Evolutionary conservation across 164 flowering plant genomes (phyloP).

Genomic region (Vitis rupestris): DNA sequence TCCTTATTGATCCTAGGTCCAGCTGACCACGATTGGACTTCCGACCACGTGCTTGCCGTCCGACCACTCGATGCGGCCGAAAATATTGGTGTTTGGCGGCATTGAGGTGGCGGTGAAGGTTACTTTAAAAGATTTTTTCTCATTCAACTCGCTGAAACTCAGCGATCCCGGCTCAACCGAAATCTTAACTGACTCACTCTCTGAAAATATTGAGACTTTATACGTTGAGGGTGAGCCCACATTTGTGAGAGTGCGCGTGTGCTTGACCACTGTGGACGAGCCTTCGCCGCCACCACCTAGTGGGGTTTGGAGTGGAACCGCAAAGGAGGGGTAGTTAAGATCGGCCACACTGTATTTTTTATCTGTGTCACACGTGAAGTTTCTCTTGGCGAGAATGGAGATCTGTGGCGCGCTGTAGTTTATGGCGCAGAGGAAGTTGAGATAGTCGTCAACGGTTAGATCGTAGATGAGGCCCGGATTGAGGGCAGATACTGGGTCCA

Average conservation of each 20-base stretch:
- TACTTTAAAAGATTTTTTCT: slow-evolving; percentile 50
- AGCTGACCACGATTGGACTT: slow-evolving; percentile 60
- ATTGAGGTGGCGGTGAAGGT: slow-evolving; percentile 42
- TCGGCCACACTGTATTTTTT: slow-evolving; percentile 42
- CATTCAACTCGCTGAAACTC: slow-evolving; percentile 32
- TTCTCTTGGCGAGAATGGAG: slow-evolving; percentile 32
- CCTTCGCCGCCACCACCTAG: slow-evolving; percentile 11
- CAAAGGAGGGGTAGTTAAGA: slow-evolving; percentile 68
- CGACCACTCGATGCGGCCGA: slow-evolving; percentile 59
- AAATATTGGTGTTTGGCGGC: slow-evolving; percentile 32
- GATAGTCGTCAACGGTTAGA: slow-evolving; percentile 41
- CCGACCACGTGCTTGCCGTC: slow-evolving; percentile 56
- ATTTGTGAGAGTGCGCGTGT: slow-evolving; percentile 56
- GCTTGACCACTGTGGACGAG: slow-evolving; percentile 23
- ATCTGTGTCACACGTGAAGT: slow-evolving; percentile 38
- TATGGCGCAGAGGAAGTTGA: slow-evolving; percentile 58
- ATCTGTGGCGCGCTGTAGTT: slow-evolving; percentile 46
- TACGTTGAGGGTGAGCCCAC: slow-evolving; percentile 54
- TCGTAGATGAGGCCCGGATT: slow-evolving; percentile 72
- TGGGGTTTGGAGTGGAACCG: slow-evolving; percentile 31
- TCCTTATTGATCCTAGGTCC: slow-evolving; percentile 26
- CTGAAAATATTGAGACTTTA: slow-evolving; percentile 28
- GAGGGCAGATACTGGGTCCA: slow-evolving; percentile 58
- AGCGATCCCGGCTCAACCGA: slow-evolving; percentile 42
- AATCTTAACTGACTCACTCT: slow-evolving; percentile 32